phyloP scores from a whole-genome alignment of 495 filamentous ascomycete genomes.

The Clohesyomyces aquaticus region DNA sequence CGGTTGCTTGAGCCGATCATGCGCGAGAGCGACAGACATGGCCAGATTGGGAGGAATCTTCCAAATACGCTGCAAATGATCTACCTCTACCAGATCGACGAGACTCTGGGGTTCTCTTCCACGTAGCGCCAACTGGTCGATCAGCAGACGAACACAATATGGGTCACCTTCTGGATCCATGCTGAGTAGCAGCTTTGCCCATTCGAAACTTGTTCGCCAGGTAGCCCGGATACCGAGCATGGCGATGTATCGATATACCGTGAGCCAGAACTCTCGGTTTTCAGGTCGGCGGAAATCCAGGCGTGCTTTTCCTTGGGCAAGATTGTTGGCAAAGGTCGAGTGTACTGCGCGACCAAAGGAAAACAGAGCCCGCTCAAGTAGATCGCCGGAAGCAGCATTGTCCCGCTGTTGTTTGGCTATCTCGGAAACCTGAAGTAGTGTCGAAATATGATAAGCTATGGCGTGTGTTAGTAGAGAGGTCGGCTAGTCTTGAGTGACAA shows the following conservation, averaged over 20 bases:
- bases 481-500: no score
- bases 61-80: conserved; percentile 57
- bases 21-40: conserved; percentile 50
- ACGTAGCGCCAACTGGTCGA: conserved; percentile 83
- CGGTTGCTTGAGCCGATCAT: conserved; percentile 72
- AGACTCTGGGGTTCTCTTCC: conserved; percentile 76
- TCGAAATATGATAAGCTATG: conserved; percentile 82
- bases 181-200: conserved; percentile 80
- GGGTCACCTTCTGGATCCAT: conserved; percentile 77
- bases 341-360: conserved; percentile 85
- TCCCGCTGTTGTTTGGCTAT: conserved; percentile 89
- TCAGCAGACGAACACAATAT: conserved; percentile 73
- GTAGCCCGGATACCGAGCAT: conserved; percentile 89
- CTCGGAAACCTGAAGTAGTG: conserved; percentile 88
- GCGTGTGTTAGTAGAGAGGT: conserved; percentile 4
- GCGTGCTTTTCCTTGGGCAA: conserved; percentile 78
- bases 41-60: conserved; percentile 35
- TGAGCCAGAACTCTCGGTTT: conserved; percentile 91
- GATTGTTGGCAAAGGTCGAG: conserved; percentile 71
- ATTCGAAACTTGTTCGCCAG: conserved; percentile 89
- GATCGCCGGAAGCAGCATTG: conserved; percentile 78
- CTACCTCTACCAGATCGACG: conserved; percentile 67
- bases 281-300: conserved; percentile 78
- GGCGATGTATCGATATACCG: conserved; percentile 82
- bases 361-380: conserved; percentile 90